Evolutionary conservation across 2,329 filamentous ascomycete species (phyloP), one percentile per base, ranked within the genome.

Genomic region (Aspergillus glaucus): DNA sequence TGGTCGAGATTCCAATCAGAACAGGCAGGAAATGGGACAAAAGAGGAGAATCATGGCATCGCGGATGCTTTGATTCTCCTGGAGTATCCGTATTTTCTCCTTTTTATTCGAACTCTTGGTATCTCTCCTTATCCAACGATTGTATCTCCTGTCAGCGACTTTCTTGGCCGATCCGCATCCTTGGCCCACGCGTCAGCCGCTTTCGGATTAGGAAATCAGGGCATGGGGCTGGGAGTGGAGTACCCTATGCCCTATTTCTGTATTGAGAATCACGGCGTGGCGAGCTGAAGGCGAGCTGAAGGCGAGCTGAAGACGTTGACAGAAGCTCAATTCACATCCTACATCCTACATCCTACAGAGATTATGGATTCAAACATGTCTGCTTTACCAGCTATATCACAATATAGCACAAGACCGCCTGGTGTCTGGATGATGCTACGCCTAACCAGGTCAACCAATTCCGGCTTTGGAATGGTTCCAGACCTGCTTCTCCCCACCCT

Each of bases 161-260:
- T 30, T 19, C 43, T 36, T 37, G 28, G 37, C 42, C 39, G 36
- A 52, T 37, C 15, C 15, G 8, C 37, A 37, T 48, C 45, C 47
- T 47, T 43, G 45, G 46, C 26, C 44, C 49, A 55, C 56, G 54
- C 52, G 59, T 58, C 61, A 57, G 55, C 60, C 47, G 34, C 46
- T 44, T 48, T 60, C 51, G 28, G 6, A 58, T 60, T 14, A 0
- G 60, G 63, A 53, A 62, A 7, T 26, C 62, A 66, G 62, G 64
- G 61, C 48, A 54, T 58, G 58, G 60, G 62, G 62, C 26, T 55
- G 15, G 2, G 1, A 22, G 4, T 1, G 0, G 6, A 9, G 0
- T 26, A 21, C 47, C 50, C 58, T 52, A 28, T 45, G 51, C 58
- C 58, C 58, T 61, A 50, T 4, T 57, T 50, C 55, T 50, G 8